Conservation (phyloP, 306 rosid genomes). For the Trifolium fragiferum region DNA sequence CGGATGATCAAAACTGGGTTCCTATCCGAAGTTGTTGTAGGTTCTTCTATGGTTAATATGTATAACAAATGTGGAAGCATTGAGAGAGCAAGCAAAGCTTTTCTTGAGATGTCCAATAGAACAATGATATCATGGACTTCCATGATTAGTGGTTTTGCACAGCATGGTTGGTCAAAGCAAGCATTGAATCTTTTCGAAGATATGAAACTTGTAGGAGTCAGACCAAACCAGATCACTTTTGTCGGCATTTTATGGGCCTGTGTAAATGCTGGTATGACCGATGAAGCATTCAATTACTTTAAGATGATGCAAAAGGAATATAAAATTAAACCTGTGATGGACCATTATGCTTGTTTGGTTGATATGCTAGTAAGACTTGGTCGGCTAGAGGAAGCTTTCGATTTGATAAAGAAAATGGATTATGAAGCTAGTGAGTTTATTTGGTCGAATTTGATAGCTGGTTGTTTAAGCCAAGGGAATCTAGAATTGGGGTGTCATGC, state of each 20-base stretch:
- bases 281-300: conserved; percentile 73
- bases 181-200: conserved; percentile 82
- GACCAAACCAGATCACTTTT: conserved; percentile 80
- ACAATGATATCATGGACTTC: conserved; percentile 93
- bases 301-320: conserved; percentile 78
- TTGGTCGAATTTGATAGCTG: conserved; percentile 75
- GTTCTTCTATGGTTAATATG: conserved; percentile 77
- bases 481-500: conserved; percentile 68
- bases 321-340: conserved; percentile 85
- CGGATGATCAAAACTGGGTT: conserved; percentile 74
- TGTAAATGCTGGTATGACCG: conserved; percentile 76
- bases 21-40: conserved; percentile 71
- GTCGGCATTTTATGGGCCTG: conserved; percentile 91
- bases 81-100: conserved; percentile 82
- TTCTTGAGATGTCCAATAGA: conserved; percentile 83
- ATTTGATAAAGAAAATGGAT: conserved; percentile 65
- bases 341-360: conserved; percentile 76
- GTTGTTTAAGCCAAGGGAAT: conserved; percentile 77
- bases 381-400: conserved; percentile 70
- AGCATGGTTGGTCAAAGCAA: conserved; percentile 75
- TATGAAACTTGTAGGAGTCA: conserved; percentile 75
- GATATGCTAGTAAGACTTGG: conserved; percentile 81
- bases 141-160: conserved; percentile 82
- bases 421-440: conserved; percentile 72
- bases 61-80: conserved; percentile 86